These are phyloP conservation scores for Setaria italica DNA, from an alignment of 202 grass and related monocot genomes.

Conservation along the genomic window DNA sequence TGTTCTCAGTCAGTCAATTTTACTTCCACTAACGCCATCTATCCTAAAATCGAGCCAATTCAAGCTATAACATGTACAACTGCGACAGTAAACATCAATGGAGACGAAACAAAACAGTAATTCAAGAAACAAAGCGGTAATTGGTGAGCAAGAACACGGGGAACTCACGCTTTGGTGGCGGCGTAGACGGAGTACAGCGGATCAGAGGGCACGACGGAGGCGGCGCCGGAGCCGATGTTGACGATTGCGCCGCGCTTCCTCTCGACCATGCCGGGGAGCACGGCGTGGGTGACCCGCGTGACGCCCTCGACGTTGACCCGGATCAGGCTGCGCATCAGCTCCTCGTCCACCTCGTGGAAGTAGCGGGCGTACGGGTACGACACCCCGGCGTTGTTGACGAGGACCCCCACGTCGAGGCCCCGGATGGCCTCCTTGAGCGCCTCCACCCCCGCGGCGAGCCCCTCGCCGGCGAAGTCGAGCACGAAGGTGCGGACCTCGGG, in stretches of 20 bases:
- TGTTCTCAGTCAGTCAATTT: conserved; percentile 19
- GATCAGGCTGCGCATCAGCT: conserved; percentile 71
- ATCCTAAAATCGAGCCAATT: conserved; percentile 15
- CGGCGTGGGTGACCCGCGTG: conserved; percentile 84
- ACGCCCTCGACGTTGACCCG: conserved; percentile 85
- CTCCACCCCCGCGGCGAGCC: conserved; percentile 58
- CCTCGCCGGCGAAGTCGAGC: conserved; percentile 68
- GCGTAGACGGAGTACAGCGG: conserved; percentile 92
- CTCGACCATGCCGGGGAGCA: conserved; percentile 82
- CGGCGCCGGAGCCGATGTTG: conserved; percentile 89
- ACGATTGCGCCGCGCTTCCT: conserved; percentile 82
- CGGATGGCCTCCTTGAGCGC: conserved; percentile 62
- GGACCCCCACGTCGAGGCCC: conserved; percentile 74
- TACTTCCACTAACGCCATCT: neutral
- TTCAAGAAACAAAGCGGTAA: neutral
- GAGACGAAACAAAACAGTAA: neutral
- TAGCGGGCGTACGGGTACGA: conserved; percentile 95
- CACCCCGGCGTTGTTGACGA: conserved; percentile 84
- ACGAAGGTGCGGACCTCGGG: conserved; percentile 69
- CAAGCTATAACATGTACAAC: neutral
- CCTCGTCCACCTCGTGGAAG: conserved; percentile 96
- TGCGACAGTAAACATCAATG: neutral
- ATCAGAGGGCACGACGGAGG: conserved; percentile 71
- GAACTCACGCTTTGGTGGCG: conserved; percentile 78
- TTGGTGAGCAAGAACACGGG: neutral